Base-by-base conservation (phyloP, 495 filamentous ascomycete genomes). In the Venustampulla echinocandica region DNA sequence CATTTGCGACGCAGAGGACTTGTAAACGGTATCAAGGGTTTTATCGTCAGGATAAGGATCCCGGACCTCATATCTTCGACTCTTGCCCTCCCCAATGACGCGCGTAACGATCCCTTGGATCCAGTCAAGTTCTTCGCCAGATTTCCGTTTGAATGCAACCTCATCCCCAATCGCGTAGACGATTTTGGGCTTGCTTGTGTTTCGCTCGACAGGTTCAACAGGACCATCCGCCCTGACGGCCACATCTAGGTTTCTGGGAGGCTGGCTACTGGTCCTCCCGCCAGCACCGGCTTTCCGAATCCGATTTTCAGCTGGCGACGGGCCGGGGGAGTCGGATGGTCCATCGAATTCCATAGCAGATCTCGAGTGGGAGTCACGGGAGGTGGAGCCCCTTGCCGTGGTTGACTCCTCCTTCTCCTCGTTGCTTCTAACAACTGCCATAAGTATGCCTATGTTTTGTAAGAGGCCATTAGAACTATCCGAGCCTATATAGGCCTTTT, bases 61-160 rank as follows among this genome's bases (percentile, higher is more conserved):
- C 61, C 93, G 85, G 18, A 99, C 90, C 61, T 90, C 87, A 68
- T 96, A 98, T 49, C 88, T 80, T 55, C 89, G 84, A 56, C 88
- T 85, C 50, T 84, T 82, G 35, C 88, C 90, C 43, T 95, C 87
- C 9, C 87, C 90, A 42, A 81, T 73, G 14, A 97, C 83, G 30
- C 74, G 73, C 50, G 86, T 85, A 51, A 99, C 88, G 44, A 81
- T 83, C 51, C 90, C 95, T 49, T 95, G 77, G 44, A 97, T 96
- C 76, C 85, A 89, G 56, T 87, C 84, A 25, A 74, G 70, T 47
- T 84, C 85, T 47, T 85, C 77, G 19, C 69, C 71, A 1, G 75
- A 72, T 59, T 89, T 92, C 32, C 83, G 86, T 53, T 82, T 84
- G 70, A 89, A 94, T 18, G 89, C 86, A 11, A 95, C 89, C 58